Base-by-base conservation (phyloP, 345 rosid species). In the Trapa bicornis region DNA sequence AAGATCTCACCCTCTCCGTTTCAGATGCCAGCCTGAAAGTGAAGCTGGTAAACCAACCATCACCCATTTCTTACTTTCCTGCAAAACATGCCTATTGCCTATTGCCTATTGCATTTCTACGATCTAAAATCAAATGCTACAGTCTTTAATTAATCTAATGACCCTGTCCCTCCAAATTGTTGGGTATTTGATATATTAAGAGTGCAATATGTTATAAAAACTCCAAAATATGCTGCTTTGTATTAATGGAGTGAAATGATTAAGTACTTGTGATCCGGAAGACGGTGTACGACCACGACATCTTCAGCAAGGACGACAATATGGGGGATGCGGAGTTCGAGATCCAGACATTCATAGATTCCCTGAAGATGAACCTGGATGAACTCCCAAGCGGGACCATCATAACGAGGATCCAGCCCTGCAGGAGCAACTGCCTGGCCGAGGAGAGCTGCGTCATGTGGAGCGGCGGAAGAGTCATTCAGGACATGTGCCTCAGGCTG, bases 301-400 rank as follows among this genome's bases (percentile, higher is more conserved):
- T 73, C 0, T 74, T 82, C 66, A 71, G 71, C 71, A 75, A 73
- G 69, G 86, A 82, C 17, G 86, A 82, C 73, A 75, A 73, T 61
- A 79, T 79, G 86, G 83, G 83, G 41, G 78, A 79, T 53, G 83
- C 83, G 11, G 86, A 82, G 67, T 73, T 82, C 36, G 76, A 58
- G 47, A 69, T 82, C 52, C 72, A 64, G 42, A 12, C 76, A 1
- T 82, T 63, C 65, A 62, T 77, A 29, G 80, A 82, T 52, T 78
- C 83, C 43, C 71, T 77, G 52, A 80, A 13, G 72, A 82, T 77
- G 81, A 57, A 74, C 64, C 37, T 75, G 67, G 39, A 37, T 10
- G 72, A 67, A 17, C 39, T 80, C 32, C 78, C 81, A n/a, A 68
- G 32, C 56, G 86, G 82, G 58, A 75, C 82, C 9, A 36, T 80